Evolutionary conservation across 2,329 filamentous ascomycete species (phyloP), one percentile per base, ranked within the genome.

Genomic region (Polychaeton citri): DNA sequence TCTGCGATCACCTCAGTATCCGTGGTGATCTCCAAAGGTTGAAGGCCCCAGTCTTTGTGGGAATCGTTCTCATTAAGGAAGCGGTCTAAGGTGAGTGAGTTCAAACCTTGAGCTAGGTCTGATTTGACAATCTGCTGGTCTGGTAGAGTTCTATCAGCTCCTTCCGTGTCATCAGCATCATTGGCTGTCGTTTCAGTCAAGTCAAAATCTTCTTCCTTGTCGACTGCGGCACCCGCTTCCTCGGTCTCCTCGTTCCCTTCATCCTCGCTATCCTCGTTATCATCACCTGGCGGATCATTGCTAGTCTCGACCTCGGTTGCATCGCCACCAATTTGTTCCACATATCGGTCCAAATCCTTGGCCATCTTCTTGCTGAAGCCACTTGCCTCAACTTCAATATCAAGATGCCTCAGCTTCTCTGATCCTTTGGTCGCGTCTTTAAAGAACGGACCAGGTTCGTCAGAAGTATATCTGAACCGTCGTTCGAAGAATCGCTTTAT

Each of bases 351-450:
- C 12, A 98, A 64, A 48, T 98, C 90, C 59, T 90, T 93, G 12
- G 85, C 74, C 81, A 95, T 94, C 64, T 94, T 96, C 66, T 81
- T 92, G 15, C 85, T 93, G 58, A 98, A 96, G 0, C 90, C 90
- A 2, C 85, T 93, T 0, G 90, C 90, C 53, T 92, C 81, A 1
- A 93, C 86, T 20, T 83, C 75, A 12, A 92, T 78, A 59, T 98
- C 92, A 12, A 98, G 61, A 45, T 90, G 72, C 43, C 66, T 76
- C 37, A 77, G 74, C 53, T 73, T 71, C 9, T 74, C 72, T 35
- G 86, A 64, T 1, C 69, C 70, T 32, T 32, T 32, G 54, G 79
- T 81, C 16, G 85, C 84, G 42, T 93, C 81, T 34, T 76, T 74
- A 61, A 86, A 95, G 57, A 81, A 84, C 0, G 90, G 92, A 0